Evolutionary conservation across 257 asterid species (phyloP).

Genomic region (Ehretia macrophylla): DNA sequence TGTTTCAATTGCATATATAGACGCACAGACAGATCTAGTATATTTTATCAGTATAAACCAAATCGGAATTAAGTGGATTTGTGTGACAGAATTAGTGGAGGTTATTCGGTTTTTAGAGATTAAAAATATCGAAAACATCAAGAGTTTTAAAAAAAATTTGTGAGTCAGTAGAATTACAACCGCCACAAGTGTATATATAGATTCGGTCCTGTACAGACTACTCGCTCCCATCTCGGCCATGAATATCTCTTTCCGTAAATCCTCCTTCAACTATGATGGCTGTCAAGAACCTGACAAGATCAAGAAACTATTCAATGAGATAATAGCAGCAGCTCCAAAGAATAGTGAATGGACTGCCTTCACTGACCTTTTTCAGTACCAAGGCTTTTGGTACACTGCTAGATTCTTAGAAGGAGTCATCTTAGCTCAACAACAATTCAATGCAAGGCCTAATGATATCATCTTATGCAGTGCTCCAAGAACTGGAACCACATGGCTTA

Average conservation of each 20-base stretch:
- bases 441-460: not conserved
- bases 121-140: too few relatives aligned
- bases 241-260: not conserved
- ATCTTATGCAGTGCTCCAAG: constrained; percentile 4
- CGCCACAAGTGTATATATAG: too few relatives aligned
- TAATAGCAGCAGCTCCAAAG: not conserved
- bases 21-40: too few relatives aligned
- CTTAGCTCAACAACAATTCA: not conserved
- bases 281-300: not conserved
- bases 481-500: constrained; percentile 15
- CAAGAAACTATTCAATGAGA: not conserved
- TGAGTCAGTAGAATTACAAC: too few relatives aligned
- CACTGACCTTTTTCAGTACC: not conserved
- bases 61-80: too few relatives aligned
- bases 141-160: too few relatives aligned
- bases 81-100: too few relatives aligned
- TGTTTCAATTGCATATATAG: too few relatives aligned
- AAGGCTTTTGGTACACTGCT: constrained; percentile 13
- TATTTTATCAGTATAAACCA: too few relatives aligned
- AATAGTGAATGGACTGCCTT: constrained; percentile 1
- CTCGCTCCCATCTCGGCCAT: too few relatives aligned
- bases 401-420: not conserved
- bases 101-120: too few relatives aligned
- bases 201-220: too few relatives aligned
- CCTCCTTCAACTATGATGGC: not conserved